Base-by-base conservation (phyloP, 2,329 filamentous ascomycete species). In the Leptographium lundbergii region DNA sequence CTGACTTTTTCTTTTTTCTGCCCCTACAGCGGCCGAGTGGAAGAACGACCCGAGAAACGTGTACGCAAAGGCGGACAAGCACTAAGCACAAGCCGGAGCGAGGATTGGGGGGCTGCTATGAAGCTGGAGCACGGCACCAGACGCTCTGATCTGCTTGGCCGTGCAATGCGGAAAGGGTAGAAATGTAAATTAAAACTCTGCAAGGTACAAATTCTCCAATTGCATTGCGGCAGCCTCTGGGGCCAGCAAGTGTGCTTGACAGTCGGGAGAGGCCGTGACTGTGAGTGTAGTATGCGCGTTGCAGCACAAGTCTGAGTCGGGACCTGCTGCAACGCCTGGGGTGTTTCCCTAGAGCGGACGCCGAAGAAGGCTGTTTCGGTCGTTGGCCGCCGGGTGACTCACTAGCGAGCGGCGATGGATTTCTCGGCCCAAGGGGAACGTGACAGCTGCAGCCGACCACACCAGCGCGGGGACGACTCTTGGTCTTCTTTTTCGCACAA, bases 1-100 rank as follows among this genome's bases (percentile, higher is more conserved):
- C 56, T 57, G 29, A 57, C 56, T 2, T 24, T 17, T 22, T 4
- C 7, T 4, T 50, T 34, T 0, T 4, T 6, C 9, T 29, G 4
- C 2, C 6, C n/a, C 14, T 19, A 45, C 68, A 97, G 92, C 85
- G 79, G 89, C 88, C 68, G 90, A 97, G 79, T 96, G 83, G 84
- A 95, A 91, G 86, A 95, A 96, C 81, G 92, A 97, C 77, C 90
- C 91, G 66, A 86, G 91, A 75, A 96, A 96, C 83, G 85, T 85
- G 66, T 77, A 79, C 67, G 74, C 73, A 66, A 80, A 77, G 73
- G 66, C 63, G 10, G 59, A 61, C 56, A 67, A 68, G 59, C 66
- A 68, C 61, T 63, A 61, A 55, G 27, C 13, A 22, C 11, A 17
- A 24, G 1, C 27, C 1, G 51, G 32, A 24, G 51, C 50, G 14